Base-by-base conservation (phyloP, 177 flowering plant genomes). In the Vitis hybrid region DNA sequence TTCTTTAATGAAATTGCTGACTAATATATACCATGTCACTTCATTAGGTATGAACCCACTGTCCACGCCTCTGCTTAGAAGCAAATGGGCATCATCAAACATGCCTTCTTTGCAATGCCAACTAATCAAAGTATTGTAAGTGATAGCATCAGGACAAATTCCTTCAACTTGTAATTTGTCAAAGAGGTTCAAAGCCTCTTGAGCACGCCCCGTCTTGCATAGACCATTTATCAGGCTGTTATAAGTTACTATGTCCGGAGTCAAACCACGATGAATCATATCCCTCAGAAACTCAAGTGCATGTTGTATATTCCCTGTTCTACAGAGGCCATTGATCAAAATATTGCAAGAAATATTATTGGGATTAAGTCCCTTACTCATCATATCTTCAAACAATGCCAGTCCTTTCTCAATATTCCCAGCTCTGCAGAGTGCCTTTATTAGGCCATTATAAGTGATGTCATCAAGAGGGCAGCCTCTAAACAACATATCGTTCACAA, bases 191-290 rank as follows among this genome's bases (percentile, higher is more conserved):
- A 87, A 62, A 59, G 97, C 99, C 69, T 91, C 97, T 21, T 21
- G 66, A 33, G 86, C 56, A 62, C 81, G 82, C 7, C 88, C 87
- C 50, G 48, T 66, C 84, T 81, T 93, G 80, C 98, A 92, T 3
- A 93, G 71, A 66, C 97, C 99, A 82, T 89, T 95, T 56, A 95
- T 88, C 50, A 95, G 73, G 80, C 81, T 84, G 78, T 93, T 95
- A 68, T 93, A 95, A 1, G 97, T 88, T 60, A 90, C 90, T 63
- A 92, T 85, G 49, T 95, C 98, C 6, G 99, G 97, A 31, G 77
- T 80, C 60, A 89, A 70, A 16, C 97, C 97, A 64, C 86, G 79
- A 48, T 81, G 79, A 62, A 86, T 75, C 89, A 88, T 82, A 58
- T 91, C 92, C 71, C 83, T 82, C 39, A 89, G 67, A 74, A 93